Evolutionary conservation across 2,329 filamentous ascomycete species (phyloP).

Genomic region (Aspergillus tanneri): DNA sequence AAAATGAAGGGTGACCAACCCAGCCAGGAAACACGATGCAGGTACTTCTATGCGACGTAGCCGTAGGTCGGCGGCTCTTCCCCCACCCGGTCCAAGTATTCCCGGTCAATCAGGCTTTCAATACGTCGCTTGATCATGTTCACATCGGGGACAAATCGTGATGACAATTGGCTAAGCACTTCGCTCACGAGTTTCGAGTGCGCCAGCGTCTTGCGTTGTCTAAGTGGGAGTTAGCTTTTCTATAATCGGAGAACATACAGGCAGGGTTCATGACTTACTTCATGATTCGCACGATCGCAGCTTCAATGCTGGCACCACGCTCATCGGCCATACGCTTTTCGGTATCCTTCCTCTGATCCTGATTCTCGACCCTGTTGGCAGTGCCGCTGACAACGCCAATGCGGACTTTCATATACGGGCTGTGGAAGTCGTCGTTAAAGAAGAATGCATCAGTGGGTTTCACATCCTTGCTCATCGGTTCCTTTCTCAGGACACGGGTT

Average conservation of each 20-base stretch:
- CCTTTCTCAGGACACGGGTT: slow-evolving; percentile 75
- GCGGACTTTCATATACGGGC: slow-evolving; percentile 83
- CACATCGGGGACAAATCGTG: slow-evolving; percentile 52
- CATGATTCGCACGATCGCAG: slow-evolving; percentile 55
- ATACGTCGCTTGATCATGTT: slow-evolving; percentile 55
- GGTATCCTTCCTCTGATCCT: slow-evolving; percentile 55
- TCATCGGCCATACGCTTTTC: slow-evolving; percentile 53
- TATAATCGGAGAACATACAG: not conserved
- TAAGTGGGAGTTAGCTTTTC: slow-evolving; percentile 20
- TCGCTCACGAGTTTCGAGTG: slow-evolving; percentile 53
- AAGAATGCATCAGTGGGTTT: slow-evolving; percentile 74
- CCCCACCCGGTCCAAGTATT: slow-evolving; percentile 50
- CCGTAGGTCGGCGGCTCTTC: slow-evolving; percentile 48
- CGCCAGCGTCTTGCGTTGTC: slow-evolving; percentile 49
- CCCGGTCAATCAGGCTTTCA: slow-evolving; percentile 54
- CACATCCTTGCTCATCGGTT: slow-evolving; percentile 74
- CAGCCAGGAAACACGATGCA: not conserved
- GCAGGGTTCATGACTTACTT: slow-evolving; percentile 39
- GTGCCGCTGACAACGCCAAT: slow-evolving; percentile 75
- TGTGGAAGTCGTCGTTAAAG: slow-evolving; percentile 79
- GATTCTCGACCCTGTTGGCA: slow-evolving; percentile 79
- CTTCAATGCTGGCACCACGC: slow-evolving; percentile 51
- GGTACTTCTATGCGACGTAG: slow-evolving; percentile 41
- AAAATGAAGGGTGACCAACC: not conserved
- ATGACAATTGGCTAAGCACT: slow-evolving; percentile 49